A percentile compares a stretch with the other conserved stretches of the same genome.
Conservation (phyloP, 306 rosid species). For the Trichosanthes truncata region DNA sequence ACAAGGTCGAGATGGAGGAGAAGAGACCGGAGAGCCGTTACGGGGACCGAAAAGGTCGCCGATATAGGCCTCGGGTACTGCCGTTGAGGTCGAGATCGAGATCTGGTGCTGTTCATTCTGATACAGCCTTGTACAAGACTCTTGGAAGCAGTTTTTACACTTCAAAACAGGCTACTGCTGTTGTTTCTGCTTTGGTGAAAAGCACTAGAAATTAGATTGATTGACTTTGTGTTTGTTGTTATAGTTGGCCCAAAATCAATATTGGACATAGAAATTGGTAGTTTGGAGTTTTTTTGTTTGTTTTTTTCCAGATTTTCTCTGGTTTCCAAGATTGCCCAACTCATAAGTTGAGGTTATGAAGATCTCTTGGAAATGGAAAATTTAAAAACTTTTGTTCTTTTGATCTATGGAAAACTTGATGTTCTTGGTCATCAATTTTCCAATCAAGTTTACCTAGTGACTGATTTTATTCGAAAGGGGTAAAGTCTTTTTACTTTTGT, state of each 20-base stretch:
- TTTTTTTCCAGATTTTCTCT: neutral
- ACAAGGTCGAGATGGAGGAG: neutral
- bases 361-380: neutral
- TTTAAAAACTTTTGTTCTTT: neutral
- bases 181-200: neutral
- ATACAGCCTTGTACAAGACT: conserved; percentile 51
- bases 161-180: conserved; percentile 18
- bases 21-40: conserved; percentile 15
- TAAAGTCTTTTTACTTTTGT: neutral
- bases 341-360: neutral
- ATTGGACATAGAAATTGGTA: neutral
- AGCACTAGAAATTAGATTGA: neutral
- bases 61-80: conserved; percentile 15
- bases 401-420: neutral
- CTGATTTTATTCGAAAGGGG: neutral
- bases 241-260: neutral
- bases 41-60: conserved; percentile 24
- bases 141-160: conserved; percentile 46
- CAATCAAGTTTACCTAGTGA: neutral
- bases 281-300: neutral
- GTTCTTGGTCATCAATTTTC: neutral
- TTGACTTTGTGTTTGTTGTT: neutral
- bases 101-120: conserved; percentile 51
- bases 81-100: conserved; percentile 27
- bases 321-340: neutral